Evolutionary conservation across 139 green algal species (phyloP).

Genomic region (Volvox africanus): DNA sequence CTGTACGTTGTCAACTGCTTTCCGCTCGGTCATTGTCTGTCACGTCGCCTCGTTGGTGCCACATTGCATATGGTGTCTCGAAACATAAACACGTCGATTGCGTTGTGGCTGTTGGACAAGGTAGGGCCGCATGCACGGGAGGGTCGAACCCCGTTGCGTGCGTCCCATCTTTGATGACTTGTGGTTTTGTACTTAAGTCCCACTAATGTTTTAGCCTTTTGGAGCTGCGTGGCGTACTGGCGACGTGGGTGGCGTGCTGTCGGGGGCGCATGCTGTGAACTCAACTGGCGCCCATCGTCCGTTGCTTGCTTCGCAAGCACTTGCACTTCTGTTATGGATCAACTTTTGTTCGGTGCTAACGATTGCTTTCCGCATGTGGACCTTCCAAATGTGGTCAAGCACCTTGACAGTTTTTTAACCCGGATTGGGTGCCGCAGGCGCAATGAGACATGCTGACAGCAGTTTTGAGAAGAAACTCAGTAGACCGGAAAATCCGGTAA

Average conservation of each 20-base stretch:
- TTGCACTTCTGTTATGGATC: not conserved
- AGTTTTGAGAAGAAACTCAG: not conserved
- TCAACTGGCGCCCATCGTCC: not conserved
- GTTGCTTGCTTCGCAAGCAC: slow-evolving; percentile 2
- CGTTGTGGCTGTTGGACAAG: not conserved
- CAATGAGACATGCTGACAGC: not conserved
- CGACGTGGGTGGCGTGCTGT: no score
- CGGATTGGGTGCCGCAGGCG: not conserved
- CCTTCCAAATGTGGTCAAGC: not conserved
- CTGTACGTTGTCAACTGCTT: not conserved
- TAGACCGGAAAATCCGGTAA: no score
- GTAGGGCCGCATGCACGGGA: not conserved
- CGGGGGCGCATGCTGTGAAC: no score
- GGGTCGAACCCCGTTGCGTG: not conserved
- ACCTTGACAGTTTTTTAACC: not conserved
- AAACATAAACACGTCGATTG: not conserved
- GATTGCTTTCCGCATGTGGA: not conserved
- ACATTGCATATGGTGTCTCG: not conserved
- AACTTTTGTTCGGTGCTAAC: not conserved
- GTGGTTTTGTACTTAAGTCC: not conserved
- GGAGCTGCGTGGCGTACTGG: no score
- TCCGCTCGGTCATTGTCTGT: not conserved
- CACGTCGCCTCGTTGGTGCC: not conserved
- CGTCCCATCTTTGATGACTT: not conserved
- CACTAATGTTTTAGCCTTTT: not conserved